phyloP scores from a whole-genome alignment of 129 eudicot species.

The Sambucus nigra region DNA sequence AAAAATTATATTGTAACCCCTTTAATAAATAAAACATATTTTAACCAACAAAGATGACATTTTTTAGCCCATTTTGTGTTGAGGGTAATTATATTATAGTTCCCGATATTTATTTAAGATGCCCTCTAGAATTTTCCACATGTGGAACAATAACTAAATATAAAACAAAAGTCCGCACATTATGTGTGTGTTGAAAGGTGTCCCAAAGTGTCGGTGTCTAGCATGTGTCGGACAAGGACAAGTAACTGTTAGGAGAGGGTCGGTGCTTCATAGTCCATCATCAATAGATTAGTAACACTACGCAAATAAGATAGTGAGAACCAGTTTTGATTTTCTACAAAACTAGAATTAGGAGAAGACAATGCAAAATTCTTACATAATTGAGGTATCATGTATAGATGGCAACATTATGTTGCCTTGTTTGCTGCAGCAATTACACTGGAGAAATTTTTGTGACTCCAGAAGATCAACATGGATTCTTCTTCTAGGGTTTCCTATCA shows the following conservation, averaged over 20 bases:
- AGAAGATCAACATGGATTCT: constrained; percentile 78
- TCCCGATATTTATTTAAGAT: not conserved
- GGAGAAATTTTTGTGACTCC: constrained; percentile 53
- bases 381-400: constrained; percentile 78
- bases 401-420: constrained; percentile 35
- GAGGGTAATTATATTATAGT: no score
- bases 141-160: not conserved
- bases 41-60: no score
- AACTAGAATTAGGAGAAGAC: not conserved
- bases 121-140: not conserved
- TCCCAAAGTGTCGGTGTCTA: not conserved
- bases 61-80: no score
- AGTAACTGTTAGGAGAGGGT: no score
- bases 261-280: not conserved
- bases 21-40: no score
- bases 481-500: constrained; percentile 84
- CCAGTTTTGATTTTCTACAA: not conserved
- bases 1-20: not conserved
- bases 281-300: no score
- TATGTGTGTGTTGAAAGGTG: not conserved
- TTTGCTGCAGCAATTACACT: constrained; percentile 79
- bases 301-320: not conserved
- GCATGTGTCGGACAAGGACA: no score
- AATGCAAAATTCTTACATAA: constrained; percentile 46
- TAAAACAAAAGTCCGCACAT: not conserved